Evolutionary conservation across 306 rosid species (phyloP).

Genomic region (Senna siamea): DNA sequence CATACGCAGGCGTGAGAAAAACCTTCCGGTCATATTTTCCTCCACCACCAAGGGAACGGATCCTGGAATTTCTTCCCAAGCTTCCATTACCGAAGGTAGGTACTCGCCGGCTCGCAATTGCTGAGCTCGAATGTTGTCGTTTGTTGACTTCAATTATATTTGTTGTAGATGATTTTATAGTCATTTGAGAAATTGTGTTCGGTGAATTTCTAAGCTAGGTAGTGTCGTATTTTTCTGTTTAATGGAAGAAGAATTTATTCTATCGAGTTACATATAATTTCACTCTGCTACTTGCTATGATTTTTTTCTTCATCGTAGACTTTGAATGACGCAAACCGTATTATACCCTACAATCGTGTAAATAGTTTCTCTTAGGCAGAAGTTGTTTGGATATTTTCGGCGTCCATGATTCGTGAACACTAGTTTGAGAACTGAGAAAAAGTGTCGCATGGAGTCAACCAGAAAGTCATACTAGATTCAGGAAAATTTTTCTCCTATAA

Average conservation of each 20-base stretch:
- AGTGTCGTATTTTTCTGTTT: background rate
- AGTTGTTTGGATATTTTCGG: constrained; percentile 2
- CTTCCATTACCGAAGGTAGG: constrained; percentile 25
- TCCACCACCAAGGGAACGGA: constrained; percentile 16
- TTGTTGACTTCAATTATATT: constrained; percentile 18
- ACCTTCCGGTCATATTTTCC: constrained; percentile 31
- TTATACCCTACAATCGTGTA: no score
- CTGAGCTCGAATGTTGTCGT: constrained; percentile 19
- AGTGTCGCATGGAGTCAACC: constrained; percentile 25
- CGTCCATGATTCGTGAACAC: background rate
- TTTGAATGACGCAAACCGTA: no score
- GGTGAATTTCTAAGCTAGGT: constrained; percentile 20
- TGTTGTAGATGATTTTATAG: constrained; percentile 16
- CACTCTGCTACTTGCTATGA: no score
- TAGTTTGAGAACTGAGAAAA: constrained; percentile 13
- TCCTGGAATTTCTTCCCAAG: constrained; percentile 29
- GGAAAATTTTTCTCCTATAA: no score
- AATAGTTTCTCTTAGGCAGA: constrained; percentile 38
- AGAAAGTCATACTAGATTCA: no score
- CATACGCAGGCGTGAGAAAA: background rate
- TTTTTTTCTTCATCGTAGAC: no score
- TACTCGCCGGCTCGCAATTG: constrained; percentile 20
- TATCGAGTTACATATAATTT: no score
- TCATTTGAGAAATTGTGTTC: background rate
- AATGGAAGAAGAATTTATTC: constrained; percentile 21